Percentiles rank a stretch among this genome's conserved stretches.
phyloP scores from a whole-genome alignment of 495 filamentous ascomycete species.

The Jackrogersella minutella region DNA sequence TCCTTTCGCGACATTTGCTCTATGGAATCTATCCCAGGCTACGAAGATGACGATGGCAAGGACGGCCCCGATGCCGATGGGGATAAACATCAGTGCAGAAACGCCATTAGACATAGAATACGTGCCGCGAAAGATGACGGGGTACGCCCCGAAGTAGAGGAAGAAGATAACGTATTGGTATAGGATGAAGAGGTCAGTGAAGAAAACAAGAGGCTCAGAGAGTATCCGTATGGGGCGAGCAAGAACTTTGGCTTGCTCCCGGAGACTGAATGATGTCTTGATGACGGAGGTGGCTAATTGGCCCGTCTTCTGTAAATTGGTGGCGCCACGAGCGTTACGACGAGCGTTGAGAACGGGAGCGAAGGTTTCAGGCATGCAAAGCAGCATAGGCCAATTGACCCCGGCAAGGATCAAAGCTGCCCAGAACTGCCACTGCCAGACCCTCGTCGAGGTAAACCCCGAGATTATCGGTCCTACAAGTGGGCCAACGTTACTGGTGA shows the following conservation, averaged over 20 bases:
- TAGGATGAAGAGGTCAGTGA: conserved; percentile 46
- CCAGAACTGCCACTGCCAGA: conserved; percentile 67
- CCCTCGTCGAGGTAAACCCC: conserved; percentile 45
- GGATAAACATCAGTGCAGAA: conserved; percentile 48
- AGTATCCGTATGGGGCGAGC: no score
- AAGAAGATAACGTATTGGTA: conserved; percentile 74
- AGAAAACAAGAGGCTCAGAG: conserved; percentile 61
- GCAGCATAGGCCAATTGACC: conserved; percentile 41
- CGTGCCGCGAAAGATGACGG: conserved; percentile 61
- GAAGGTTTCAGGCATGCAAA: conserved; percentile 49
- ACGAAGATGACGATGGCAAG: no score
- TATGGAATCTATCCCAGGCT: no score
- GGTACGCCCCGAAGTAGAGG: conserved; percentile 69
- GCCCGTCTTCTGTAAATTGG: no score
- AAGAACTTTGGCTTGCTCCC: no score
- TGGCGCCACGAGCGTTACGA: no score
- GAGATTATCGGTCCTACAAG: conserved; percentile 58
- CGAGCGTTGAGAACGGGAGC: no score
- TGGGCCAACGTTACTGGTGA: conserved; percentile 51
- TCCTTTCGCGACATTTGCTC: no score
- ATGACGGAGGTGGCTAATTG: no score
- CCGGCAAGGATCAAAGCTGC: conserved; percentile 57
- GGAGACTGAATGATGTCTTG: no score
- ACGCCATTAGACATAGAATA: conserved; percentile 52
- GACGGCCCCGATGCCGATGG: conserved; percentile 39